Base-by-base conservation (phyloP, 2,329 filamentous ascomycete species). In the Cytospora piceicola region DNA sequence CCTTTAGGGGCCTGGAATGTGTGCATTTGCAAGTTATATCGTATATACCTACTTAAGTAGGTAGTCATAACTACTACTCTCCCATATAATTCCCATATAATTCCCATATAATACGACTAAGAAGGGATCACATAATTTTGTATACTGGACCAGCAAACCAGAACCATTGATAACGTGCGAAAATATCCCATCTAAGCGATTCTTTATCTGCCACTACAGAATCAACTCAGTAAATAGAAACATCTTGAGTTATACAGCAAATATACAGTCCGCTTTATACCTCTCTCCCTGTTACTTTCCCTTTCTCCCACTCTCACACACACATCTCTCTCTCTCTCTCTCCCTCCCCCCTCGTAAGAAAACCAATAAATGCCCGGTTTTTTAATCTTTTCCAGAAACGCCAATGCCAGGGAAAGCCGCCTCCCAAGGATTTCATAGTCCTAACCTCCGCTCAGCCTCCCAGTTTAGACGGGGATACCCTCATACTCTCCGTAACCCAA, bases 401-500 rank as follows among this genome's bases (percentile, higher is more conserved):
- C 46, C 46, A 49, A 49, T 49, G 46, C 46, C 46, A 49, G 46
- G n/a, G n/a, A 34, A 52, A 55, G 42, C 46, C 46, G 24, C 46
- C 46, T 22, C 46, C 42, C n/a, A 11, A 49, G n/a, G 46, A 24
- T 49, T 49, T 24, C 11, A 14, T 6, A 49, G 7, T 14, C n/a
- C n/a, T 7, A n/a, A 4, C 22, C 46, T 29, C 61, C 39, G 6
- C 24, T 14, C 15, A 15, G 1, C 34, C 11, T 49, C 22, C 14
- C n/a, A 12, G 11, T 9, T 72, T 77, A 81, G 77, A 81, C 79
- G 22, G 92, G 92, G 70, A 96, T 96, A 51, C 93, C 93, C 75
- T 96, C 91, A 74, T 93, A 96, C 80, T 96, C 93, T 55, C 87
- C 88, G 75, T 94, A 96, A 55, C 93, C 93, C 14, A 96, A 84